Evolutionary conservation across 345 rosid species (phyloP), one percentile per base, ranked within the genome.

Genomic region (Reutealis trisperma): DNA sequence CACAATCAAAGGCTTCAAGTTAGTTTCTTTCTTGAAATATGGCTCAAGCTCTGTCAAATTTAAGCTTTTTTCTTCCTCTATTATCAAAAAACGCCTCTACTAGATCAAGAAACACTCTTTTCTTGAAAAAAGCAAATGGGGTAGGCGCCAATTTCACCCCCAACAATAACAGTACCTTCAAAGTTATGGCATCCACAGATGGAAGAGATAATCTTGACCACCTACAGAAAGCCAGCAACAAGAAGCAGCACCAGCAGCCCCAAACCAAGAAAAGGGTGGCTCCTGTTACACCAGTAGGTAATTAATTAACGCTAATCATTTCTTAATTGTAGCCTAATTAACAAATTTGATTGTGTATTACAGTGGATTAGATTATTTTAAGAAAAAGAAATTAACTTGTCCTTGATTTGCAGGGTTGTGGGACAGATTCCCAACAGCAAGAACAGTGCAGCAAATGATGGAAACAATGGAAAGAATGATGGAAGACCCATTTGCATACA

Each of bases 401-500:
- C 27, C 61, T 58, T 12, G 25, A 22, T 18, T 47, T 22, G 62
- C 78, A 79, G 82, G 78, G 47, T 52, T 74, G 21, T 79, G 82
- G 82, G 82, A 79, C 75, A 79, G 82, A 67, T 90, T 85, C 72
- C 89, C 94, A 24, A 80, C 90, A 5, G 88, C 86, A 2, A 89
- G 85, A 81, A 88, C 91, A 63, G 94, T 86, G 61, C 86, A 88
- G 73, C 86, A 89, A 74, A 89, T 90, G 90, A 88, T 89, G 86
- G 93, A 90, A 70, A 85, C 94, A 12, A 90, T 89, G 91, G 94
- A 90, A 22, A 84, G 84, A 71, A 60, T 88, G 58, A 65, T 89
- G 82, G 93, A 90, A 55, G 86, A 81, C 32, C 90, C 90, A 2
- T 83, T 83, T 21, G 70, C 64, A 0, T 82, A 86, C 63, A 47